phyloP scores from a whole-genome alignment of 208 protist species.

The Crithidia brevicula region DNA sequence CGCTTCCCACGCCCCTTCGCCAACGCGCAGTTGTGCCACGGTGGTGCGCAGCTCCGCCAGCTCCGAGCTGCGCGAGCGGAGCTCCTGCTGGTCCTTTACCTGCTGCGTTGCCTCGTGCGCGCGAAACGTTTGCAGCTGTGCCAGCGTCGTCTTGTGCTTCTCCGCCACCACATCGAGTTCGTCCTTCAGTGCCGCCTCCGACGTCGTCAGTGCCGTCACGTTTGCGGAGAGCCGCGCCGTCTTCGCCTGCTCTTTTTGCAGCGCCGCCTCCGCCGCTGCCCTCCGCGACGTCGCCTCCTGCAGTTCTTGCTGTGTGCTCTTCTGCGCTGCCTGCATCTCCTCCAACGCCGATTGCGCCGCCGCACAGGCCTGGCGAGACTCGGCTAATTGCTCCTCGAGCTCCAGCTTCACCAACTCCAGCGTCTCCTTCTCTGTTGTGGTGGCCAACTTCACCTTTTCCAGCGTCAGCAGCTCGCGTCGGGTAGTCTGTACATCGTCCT shows the following conservation, averaged over 20 bases:
- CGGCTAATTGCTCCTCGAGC: constrained; percentile 27
- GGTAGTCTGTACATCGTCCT: constrained; percentile 22
- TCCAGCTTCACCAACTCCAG: constrained; percentile 27
- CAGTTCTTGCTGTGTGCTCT: constrained; percentile 13
- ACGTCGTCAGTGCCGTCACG: constrained; percentile 23
- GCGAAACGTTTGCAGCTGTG: constrained; percentile 15
- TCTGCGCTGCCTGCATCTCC: constrained; percentile 11
- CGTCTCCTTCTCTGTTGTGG: constrained; percentile 23
- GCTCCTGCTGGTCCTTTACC: constrained; percentile 19
- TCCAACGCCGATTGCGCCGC: constrained; percentile 1
- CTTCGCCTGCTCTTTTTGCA: constrained; percentile 32
- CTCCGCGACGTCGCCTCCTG: constrained; percentile 19
- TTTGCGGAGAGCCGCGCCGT: constrained; percentile 33
- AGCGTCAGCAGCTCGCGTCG: constrained; percentile 35
- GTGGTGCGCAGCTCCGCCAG: constrained; percentile 22
- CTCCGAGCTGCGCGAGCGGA: neutral
- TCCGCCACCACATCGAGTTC: constrained; percentile 16
- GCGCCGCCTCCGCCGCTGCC: constrained; percentile 25
- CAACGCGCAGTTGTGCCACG: constrained; percentile 15
- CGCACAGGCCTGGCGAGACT: constrained; percentile 3
- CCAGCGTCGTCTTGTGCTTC: constrained; percentile 18
- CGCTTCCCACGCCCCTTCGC: constrained; percentile 17
- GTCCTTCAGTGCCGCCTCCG: constrained; percentile 9
- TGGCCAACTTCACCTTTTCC: constrained; percentile 33
- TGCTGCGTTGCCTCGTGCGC: constrained; percentile 21